Evolutionary conservation across 164 flowering plant genomes (phyloP), one percentile per base, ranked within the genome.

Genomic region (Houttuynia cordata): DNA sequence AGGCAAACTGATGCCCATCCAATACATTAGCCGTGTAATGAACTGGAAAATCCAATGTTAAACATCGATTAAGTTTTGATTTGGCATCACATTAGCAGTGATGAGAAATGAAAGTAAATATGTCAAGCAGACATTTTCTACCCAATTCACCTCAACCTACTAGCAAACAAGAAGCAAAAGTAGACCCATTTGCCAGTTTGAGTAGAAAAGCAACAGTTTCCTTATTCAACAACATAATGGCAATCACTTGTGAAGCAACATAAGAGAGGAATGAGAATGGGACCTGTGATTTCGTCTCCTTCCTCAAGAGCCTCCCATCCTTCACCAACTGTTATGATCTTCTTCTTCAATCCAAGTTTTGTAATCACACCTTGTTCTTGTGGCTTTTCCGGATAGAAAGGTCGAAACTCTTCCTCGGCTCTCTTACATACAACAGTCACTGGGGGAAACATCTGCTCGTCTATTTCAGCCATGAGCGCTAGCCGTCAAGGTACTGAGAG

Each of bases 301-400:
- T 24, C 14, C 23, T 58, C 63, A 10, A 63, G 68, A 34, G 42
- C 22, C 14, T 59, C 63, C 68, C 68, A 65, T 22, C 63, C 68
- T 41, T 65, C 53, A 7, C 68, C 68, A 20, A 24, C 37, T 59
- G 47, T 59, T 57, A 59, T 15, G 10, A 65, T 45, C 52, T 53
- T 65, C 62, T 65, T 65, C 58, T 65, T 65, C 63, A 59, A 8
- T 42, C 68, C 68, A 42, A 39, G 37, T 68, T 71, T 61, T 10
- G 62, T 71, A 15, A 71, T 21, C 24, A 64, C 24, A 1, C 71
- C 68, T 55, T 71, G 68, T 14, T 71, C 68, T 41, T 64, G 68
- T 2, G 55, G 51, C 37, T 61, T 61, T 21, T 60, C 59, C 3
- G 74, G 71, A 22, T 25, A 71, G 60, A 34, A 67, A 61, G 71